Percentiles rank a stretch among this genome's conserved stretches.
Conservation (phyloP, 106 monocot species). For the Apostasia shenzhenica region DNA sequence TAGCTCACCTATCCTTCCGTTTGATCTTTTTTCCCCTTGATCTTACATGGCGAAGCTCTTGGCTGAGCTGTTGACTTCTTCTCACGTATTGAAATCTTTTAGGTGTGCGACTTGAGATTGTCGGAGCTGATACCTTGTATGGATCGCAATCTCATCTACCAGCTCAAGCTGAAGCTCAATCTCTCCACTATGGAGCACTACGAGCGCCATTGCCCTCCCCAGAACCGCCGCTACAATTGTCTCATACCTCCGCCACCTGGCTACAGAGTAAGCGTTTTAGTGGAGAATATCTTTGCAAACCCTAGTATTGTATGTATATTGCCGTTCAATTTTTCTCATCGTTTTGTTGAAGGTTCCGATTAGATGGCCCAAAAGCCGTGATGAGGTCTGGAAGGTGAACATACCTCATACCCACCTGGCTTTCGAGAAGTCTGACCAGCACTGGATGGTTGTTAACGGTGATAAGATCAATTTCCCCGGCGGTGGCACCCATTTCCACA, state of each 20-base stretch:
- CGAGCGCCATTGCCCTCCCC: slow-evolving; percentile 76
- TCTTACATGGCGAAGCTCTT: too few species aligned
- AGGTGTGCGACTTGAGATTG: slow-evolving; percentile 60
- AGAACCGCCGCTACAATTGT: slow-evolving; percentile 54
- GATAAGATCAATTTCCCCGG: slow-evolving; percentile 86
- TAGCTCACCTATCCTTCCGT: neutral
- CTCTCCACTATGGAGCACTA: slow-evolving; percentile 83
- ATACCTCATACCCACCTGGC: slow-evolving; percentile 79
- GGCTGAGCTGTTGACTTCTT: neutral
- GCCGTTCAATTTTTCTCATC: neutral
- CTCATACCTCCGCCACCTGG: slow-evolving; percentile 71
- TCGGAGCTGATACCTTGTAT: slow-evolving; percentile 89
- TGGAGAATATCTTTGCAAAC: neutral
- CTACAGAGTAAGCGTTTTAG: slow-evolving; percentile 32
- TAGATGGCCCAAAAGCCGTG: slow-evolving; percentile 64
- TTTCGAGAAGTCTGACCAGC: slow-evolving; percentile 74
- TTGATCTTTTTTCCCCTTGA: neutral
- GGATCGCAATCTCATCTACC: slow-evolving; percentile 74
- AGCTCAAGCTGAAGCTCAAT: slow-evolving; percentile 58
- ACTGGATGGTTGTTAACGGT: slow-evolving; percentile 83
- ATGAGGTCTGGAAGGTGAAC: slow-evolving; percentile 80
- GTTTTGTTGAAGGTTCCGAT: slow-evolving; percentile 42
- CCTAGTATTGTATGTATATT: neutral
- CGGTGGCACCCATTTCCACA: slow-evolving; percentile 80
- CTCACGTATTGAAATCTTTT: slow-evolving; percentile 4